Conservation (phyloP, 2,329 filamentous ascomycete genomes). For the Aspergillus tubingensis region DNA sequence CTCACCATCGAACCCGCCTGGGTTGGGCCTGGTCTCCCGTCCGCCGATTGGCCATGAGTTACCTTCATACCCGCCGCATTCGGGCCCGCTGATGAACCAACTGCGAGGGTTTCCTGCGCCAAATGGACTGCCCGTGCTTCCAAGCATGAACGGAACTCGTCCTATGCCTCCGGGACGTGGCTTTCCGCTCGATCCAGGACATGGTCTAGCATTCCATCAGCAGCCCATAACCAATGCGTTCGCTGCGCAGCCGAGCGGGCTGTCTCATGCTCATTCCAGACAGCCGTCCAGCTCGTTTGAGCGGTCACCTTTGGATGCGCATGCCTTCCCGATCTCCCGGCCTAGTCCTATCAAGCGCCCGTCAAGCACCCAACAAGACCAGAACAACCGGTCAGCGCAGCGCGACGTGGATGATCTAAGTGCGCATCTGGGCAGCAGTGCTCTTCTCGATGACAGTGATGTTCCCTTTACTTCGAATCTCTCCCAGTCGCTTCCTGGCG, state of each 20-base stretch:
- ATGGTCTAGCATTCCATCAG: conserved; percentile 45
- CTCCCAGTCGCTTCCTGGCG: conserved; percentile 50
- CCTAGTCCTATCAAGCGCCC: conserved; percentile 88
- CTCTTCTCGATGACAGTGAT: conserved; percentile 76
- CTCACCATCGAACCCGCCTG: conserved; percentile 55
- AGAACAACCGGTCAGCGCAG: conserved; percentile 45
- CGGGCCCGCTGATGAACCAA: conserved; percentile 54
- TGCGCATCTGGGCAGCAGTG: conserved; percentile 85
- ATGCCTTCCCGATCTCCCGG: conserved; percentile 71
- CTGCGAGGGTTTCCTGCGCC: conserved; percentile 56
- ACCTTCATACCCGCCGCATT: conserved; percentile 56
- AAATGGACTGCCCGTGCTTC: conserved; percentile 57
- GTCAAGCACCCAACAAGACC: conserved; percentile 65
- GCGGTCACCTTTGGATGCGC: conserved; percentile 60
- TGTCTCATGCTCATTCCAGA: conserved; percentile 66
- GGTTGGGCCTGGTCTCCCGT: conserved; percentile 57
- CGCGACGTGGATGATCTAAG: conserved; percentile 70
- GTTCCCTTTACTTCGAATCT: conserved; percentile 58
- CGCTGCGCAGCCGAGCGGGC: conserved; percentile 39
- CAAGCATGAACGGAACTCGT: conserved; percentile 62
- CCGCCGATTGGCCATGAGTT: conserved; percentile 54
- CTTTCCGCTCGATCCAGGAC: conserved; percentile 52
- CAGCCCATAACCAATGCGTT: conserved; percentile 46
- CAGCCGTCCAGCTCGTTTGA: conserved; percentile 70
- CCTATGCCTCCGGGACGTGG: conserved; percentile 60